A percentile compares a stretch with the other conserved stretches of the same genome.
Evolutionary conservation across 306 rosid species (phyloP).

Genomic region (Amphicarpaea edgeworthii): DNA sequence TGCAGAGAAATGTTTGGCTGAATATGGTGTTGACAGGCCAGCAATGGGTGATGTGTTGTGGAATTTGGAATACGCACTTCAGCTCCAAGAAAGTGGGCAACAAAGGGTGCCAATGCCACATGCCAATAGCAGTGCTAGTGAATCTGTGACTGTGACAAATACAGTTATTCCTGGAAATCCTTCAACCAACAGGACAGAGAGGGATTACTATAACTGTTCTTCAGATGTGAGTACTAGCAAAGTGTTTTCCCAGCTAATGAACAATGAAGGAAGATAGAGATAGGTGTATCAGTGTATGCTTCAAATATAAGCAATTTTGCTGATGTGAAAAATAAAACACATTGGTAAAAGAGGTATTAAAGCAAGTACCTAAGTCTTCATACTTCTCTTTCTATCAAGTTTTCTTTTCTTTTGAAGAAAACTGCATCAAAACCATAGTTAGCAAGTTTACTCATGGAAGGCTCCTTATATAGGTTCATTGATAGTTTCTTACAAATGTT

Average conservation of each 20-base stretch:
- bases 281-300: constrained; percentile 33
- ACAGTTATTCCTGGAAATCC: constrained; percentile 46
- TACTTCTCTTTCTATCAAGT: background rate
- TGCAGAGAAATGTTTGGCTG: constrained; percentile 97
- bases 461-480: constrained; percentile 24
- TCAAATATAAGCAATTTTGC: constrained; percentile 30
- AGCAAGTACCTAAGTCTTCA: constrained; percentile 18
- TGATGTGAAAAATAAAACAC: too few relatives aligned
- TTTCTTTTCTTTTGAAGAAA: constrained; percentile 29
- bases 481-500: background rate
- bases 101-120: constrained; percentile 46
- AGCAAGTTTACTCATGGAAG: constrained; percentile 34
- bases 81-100: constrained; percentile 76
- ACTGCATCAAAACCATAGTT: constrained; percentile 33
- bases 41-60: constrained; percentile 96
- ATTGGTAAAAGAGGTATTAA: constrained; percentile 18
- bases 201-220: constrained; percentile 51
- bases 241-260: constrained; percentile 92
- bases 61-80: constrained; percentile 96
- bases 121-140: constrained; percentile 33
- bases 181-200: constrained; percentile 44
- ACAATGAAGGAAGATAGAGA: constrained; percentile 86
- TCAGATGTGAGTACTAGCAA: constrained; percentile 70
- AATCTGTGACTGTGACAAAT: constrained; percentile 40
- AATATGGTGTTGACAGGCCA: constrained; percentile 94